Evolutionary conservation across 169 alveolate genomes (phyloP).

Genomic region (Neospora caninum): DNA sequence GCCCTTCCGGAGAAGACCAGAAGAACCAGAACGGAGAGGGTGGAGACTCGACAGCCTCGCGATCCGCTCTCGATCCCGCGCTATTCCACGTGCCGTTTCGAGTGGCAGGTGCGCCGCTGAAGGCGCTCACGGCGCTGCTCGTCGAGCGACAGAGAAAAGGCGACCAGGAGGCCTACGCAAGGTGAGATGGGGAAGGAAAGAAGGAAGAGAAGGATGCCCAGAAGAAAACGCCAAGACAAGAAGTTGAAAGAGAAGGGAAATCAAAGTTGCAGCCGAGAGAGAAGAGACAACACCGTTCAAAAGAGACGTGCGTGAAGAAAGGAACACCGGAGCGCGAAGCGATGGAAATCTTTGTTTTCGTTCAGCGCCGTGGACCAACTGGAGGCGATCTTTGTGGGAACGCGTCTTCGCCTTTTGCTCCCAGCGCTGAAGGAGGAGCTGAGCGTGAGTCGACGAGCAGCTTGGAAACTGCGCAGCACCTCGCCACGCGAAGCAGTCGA

Average conservation of each 20-base stretch:
- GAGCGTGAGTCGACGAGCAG: not conserved
- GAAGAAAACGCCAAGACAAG: not conserved
- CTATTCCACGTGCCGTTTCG: not conserved
- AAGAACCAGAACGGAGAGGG: not conserved
- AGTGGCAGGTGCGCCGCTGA: not conserved
- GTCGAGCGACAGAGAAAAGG: not conserved
- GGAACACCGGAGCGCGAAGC: not conserved
- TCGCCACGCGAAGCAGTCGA: no score
- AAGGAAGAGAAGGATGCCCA: not conserved
- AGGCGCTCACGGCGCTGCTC: not conserved
- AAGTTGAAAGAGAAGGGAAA: not conserved
- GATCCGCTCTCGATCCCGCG: not conserved
- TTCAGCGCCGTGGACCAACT: constrained; percentile 1
- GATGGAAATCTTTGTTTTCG: not conserved
- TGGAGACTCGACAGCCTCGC: not conserved
- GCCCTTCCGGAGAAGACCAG: not conserved
- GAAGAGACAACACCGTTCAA: not conserved
- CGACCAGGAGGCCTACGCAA: not conserved
- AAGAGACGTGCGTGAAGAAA: not conserved
- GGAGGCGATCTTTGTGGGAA: not conserved
- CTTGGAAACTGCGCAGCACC: no score
- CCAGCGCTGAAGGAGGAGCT: not conserved
- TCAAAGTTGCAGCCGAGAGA: not conserved
- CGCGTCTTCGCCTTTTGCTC: not conserved
- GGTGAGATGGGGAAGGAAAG: not conserved